A percentile compares a stretch with the other conserved stretches of the same genome.
Conservation (phyloP, 495 filamentous ascomycete genomes). For the Emericellopsis terricola region DNA sequence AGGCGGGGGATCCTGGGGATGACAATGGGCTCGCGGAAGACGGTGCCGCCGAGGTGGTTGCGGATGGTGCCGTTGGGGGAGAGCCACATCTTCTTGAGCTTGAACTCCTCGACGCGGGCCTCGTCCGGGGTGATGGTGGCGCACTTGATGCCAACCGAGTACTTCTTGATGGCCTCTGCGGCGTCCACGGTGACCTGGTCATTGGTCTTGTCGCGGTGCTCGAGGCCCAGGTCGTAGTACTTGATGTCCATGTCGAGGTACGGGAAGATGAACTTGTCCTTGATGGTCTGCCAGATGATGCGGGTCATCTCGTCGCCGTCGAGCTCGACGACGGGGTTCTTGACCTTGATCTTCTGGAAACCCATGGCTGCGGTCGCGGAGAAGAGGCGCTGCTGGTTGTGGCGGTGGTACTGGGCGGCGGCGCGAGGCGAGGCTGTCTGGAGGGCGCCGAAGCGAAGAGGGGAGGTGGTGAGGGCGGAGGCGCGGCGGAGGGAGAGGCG, state of each 20-base stretch:
- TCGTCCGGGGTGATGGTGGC: conserved; percentile 98
- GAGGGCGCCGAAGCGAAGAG: conserved; percentile 11
- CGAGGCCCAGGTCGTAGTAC: conserved; percentile 94
- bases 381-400: conserved; percentile 13
- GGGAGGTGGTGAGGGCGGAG: conserved; percentile 8
- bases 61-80: conserved; percentile 97
- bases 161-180: conserved; percentile 96
- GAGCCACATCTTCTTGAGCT: conserved; percentile 98
- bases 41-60: conserved; percentile 86
- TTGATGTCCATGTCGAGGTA: conserved; percentile 96
- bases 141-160: conserved; percentile 96
- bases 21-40: conserved; percentile 96
- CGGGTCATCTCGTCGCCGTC: conserved; percentile 99
- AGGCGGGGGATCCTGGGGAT: conserved; percentile 83
- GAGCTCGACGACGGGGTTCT: conserved; percentile 92
- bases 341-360: conserved; percentile 96
- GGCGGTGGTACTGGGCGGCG: conserved; percentile 20
- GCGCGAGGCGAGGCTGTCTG: conserved; percentile 3
- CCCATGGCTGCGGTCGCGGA: too few species aligned
- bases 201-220: conserved; percentile 88
- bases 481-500: conserved; percentile 11
- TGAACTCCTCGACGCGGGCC: conserved; percentile 89
- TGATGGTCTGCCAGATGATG: conserved; percentile 97
- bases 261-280: conserved; percentile 90
- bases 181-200: conserved; percentile 90